Evolutionary conservation across 441 rosid species (phyloP).

Genomic region (Eutrema salsugineum): DNA sequence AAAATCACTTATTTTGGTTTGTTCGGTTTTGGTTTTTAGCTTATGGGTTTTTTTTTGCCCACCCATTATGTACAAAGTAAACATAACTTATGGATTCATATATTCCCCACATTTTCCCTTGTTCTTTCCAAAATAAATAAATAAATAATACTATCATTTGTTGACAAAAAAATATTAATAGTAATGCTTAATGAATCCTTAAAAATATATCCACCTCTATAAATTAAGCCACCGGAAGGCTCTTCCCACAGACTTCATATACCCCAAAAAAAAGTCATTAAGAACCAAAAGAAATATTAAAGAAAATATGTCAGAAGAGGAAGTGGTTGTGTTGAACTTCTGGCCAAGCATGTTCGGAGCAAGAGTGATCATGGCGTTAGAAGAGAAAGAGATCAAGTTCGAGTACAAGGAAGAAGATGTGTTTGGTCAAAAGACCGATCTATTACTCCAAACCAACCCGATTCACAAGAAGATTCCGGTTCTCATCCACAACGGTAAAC

Average conservation of each 20-base stretch:
- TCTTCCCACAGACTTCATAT: neutral
- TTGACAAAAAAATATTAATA: no score
- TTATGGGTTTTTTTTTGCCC: no score
- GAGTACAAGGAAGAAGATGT: conserved; percentile 39
- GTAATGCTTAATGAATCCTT: no score
- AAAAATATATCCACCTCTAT: no score
- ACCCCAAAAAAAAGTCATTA: neutral
- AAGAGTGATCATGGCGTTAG: conserved; percentile 36
- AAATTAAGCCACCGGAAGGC: neutral
- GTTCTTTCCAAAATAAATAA: no score
- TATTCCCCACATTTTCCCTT: no score
- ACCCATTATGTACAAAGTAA: no score
- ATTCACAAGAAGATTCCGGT: conserved; percentile 41
- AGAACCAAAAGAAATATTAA: neutral
- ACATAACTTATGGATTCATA: no score
- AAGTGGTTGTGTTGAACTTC: conserved; percentile 31
- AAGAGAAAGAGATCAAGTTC: conserved; percentile 29
- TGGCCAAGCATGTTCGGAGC: conserved; percentile 41
- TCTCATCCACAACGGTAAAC: conserved; percentile 36
- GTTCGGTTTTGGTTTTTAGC: no score
- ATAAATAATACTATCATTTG: no score
- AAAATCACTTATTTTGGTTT: no score
- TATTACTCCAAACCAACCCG: conserved; percentile 34
- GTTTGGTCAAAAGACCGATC: conserved; percentile 32
- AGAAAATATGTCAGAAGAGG: conserved; percentile 25